Percentiles rank a stretch among this genome's conserved stretches.
Conservation (phyloP, 192 early-diverging fungal genomes). For the Glomus cerebriforme region DNA sequence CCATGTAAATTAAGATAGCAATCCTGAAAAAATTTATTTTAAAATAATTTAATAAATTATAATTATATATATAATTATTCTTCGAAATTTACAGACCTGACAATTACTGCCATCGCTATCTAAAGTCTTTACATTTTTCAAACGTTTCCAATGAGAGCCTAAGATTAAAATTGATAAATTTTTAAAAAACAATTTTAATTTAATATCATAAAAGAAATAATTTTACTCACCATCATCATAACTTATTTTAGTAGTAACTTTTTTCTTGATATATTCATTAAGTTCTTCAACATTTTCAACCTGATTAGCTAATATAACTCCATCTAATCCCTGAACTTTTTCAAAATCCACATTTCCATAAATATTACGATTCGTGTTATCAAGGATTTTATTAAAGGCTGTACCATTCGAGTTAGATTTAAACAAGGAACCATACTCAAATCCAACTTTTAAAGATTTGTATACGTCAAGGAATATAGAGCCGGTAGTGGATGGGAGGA, state of each 20-base stretch:
- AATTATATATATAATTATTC: background rate
- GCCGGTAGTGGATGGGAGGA: slow-evolving; percentile 82
- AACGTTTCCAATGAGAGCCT: background rate
- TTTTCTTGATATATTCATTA: slow-evolving; percentile 60
- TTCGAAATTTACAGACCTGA: background rate
- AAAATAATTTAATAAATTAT: background rate
- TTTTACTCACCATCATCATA: slow-evolving; percentile 78
- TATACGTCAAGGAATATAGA: slow-evolving; percentile 80
- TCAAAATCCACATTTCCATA: slow-evolving; percentile 86
- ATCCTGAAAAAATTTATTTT: slow-evolving; percentile 35
- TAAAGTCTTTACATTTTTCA: too few relatives aligned
- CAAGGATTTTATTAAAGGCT: slow-evolving; percentile 72
- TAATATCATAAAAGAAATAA: background rate
- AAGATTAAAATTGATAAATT: background rate
- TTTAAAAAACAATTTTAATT: background rate
- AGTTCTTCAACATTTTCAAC: slow-evolving; percentile 74
- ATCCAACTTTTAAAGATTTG: slow-evolving; percentile 45
- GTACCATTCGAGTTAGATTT: slow-evolving; percentile 87
- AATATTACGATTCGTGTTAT: slow-evolving; percentile 79
- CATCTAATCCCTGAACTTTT: slow-evolving; percentile 83
- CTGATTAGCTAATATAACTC: slow-evolving; percentile 87
- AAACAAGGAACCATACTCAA: slow-evolving; percentile 77
- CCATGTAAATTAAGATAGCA: slow-evolving; percentile 84
- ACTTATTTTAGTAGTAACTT: slow-evolving; percentile 74
- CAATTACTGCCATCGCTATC: background rate